Evolutionary conservation across 78 protist species (phyloP), one percentile per base, ranked within the genome.

Genomic region (Dictyostelium citrinum): DNA sequence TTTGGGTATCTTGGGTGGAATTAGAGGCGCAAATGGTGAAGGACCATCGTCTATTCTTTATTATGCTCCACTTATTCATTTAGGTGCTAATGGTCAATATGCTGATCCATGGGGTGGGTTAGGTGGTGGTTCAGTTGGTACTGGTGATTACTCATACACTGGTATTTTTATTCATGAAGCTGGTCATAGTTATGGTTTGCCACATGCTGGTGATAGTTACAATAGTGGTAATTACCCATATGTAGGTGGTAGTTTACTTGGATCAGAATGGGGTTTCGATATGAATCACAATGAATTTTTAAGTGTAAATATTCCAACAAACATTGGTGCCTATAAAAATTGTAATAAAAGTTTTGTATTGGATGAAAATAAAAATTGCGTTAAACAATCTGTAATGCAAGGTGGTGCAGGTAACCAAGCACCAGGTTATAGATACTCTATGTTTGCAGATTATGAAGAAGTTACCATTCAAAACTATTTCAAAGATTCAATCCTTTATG

Each of bases 381-480:
- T 84, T 3, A 71, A 75, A 27, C 91, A 84, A 46, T 46, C 64
- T 10, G 64, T 58, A 16, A 84, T 84, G 91, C 91, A 84, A 74
- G 90, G 75, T 88, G 93, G 93, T 46, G 17, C 81, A 0, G 93
- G 93, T 46, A 68, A 31, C n/a, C 93, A 88, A 88, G 64, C 93
- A 2, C 49, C 29, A 35, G 85, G 85, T 33, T 79, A 88, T 35
- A 75, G 55, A 43, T 88, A 45, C 41, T 29, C 85, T 3, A 41
- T 88, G 81, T 78, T 78, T 16, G 67, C 85, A 2, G 93, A 88
- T 68, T 88, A n/a, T 46, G 85, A 88, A 55, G 17, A 17, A n/a
- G 68, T 35, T 14, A 46, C 10, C 17, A 29, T 78, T 5, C 93
- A 88, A 68, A n/a, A 2, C 11, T 88, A 79, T 24, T 61, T 68